Evolutionary conservation across 495 filamentous ascomycete genomes (phyloP).

Genomic region (Trichoderma virens): DNA sequence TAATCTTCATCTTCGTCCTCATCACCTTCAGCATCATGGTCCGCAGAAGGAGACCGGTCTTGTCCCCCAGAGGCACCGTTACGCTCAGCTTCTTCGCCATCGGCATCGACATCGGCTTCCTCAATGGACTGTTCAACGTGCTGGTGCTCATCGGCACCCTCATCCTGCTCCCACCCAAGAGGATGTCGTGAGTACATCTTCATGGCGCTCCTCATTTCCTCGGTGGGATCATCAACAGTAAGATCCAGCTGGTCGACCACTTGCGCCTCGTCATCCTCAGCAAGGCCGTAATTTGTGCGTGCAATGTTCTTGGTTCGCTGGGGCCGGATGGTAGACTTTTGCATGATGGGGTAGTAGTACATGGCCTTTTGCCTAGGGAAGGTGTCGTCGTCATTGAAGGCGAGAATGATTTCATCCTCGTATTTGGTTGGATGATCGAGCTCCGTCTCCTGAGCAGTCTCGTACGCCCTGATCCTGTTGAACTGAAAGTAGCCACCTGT

Average conservation of each 20-base stretch:
- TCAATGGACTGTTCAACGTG: conserved; percentile 5
- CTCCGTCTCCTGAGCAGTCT: conserved; percentile 63
- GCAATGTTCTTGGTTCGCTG: conserved; percentile 51
- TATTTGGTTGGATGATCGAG: conserved; percentile 56
- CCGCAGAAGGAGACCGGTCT: conserved; percentile 8
- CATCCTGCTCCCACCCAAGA: conserved; percentile 27
- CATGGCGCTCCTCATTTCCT: conserved; percentile 32
- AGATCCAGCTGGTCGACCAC: conserved; percentile 39
- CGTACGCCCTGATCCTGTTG: conserved; percentile 73
- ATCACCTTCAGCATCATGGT: conserved; percentile 23
- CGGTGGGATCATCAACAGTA: conserved; percentile 32
- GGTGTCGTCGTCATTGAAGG: conserved; percentile 32
- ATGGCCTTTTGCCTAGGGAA: conserved; percentile 51
- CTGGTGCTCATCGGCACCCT: conserved; percentile 12
- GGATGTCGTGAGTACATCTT: conserved; percentile 33
- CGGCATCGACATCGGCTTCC: conserved; percentile 10
- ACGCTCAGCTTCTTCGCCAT: conserved; percentile 11
- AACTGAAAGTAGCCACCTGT: conserved; percentile 57
- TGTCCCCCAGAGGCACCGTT: neutral
- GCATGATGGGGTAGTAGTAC: conserved; percentile 84
- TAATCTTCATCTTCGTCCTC: conserved; percentile 19
- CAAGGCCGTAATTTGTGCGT: conserved; percentile 30
- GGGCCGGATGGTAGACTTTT: conserved; percentile 49
- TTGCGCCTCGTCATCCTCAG: conserved; percentile 31
- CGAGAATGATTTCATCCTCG: conserved; percentile 46